Base-by-base conservation (phyloP, 225 moss, liverwort and hornwort species). In the Lunularia cruciata region DNA sequence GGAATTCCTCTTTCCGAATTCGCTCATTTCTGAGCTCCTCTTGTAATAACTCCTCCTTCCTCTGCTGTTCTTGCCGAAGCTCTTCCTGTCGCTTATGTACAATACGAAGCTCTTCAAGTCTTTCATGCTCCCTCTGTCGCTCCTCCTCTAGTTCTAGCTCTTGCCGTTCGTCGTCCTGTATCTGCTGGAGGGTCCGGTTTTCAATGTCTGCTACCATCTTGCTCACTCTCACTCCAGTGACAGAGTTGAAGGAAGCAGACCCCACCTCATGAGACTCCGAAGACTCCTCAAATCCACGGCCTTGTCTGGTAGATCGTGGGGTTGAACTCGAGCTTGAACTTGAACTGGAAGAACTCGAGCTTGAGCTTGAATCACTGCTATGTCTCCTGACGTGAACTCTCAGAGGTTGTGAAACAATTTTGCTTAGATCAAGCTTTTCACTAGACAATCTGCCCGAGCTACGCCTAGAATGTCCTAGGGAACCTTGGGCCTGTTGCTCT, bases 191-290 rank as follows among this genome's bases (percentile, higher is more conserved):
- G 18, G 75, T 72, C 28, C 78, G 71, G 22, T 63, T 75, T 60
- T 83, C 82, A 59, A 78, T 67, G 4, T 71, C 78, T 43, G 82
- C 82, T 14, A 83, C 78, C 59, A 83, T 83, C 65, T 75, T 78
- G 78, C 78, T 78, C 40, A 83, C 78, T 49, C 65, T 78, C 51
- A 67, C 65, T 61, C 68, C 74, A 18, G 67, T 51, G 2, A 67
- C 52, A 23, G 67, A 67, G 52, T 52, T 67, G 51, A 52, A 67
- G 42, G 76, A 69, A 16, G 63, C 45, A 33, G 56, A 46, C 64
- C 30, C 58, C 58, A 47, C n/a, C 54, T 58, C 68, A 37, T 10
- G 15, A 27, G 74, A 45, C 33, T 68, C 49, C 22, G 16, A 26
- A 20, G 14, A 47, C 16, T n/a, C 58, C 13, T 65, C 68, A n/a